Conservation (phyloP, 805 yeast genomes). For the Ogataea glucozyma region DNA sequence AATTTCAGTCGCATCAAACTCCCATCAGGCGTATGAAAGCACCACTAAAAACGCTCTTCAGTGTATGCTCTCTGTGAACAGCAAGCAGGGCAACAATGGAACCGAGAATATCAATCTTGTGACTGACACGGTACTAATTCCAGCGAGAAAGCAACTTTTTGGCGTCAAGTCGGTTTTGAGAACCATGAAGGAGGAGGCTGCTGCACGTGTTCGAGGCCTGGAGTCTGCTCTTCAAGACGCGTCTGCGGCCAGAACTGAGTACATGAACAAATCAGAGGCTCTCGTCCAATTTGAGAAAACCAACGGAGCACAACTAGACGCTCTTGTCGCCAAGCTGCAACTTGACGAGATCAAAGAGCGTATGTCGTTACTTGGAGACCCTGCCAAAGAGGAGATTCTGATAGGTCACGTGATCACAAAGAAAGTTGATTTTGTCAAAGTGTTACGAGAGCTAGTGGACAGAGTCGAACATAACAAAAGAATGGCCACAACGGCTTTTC, state of each 20-base stretch:
- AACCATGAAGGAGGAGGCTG: conserved; percentile 1
- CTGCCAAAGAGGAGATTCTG: conserved; percentile 15
- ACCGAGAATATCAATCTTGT: conserved; percentile 1
- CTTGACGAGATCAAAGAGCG: conserved; percentile 9
- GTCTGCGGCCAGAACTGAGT: conserved; percentile 6
- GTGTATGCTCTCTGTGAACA: conserved; percentile 12
- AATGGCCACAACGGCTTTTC: conserved; percentile 5
- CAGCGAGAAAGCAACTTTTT: conserved; percentile 19
- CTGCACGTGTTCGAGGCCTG: conserved; percentile 1
- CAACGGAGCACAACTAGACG: conserved; percentile 5
- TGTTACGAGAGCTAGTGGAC: conserved; percentile 7
- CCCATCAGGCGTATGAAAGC: conserved; percentile 5
- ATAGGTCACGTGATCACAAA: conserved; percentile 10
- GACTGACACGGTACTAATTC: conserved; percentile 11
- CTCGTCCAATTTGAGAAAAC: conserved; percentile 20
- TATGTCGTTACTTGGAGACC: conserved; percentile 18
- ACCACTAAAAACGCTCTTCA: conserved; percentile 14
- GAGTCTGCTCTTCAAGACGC: conserved; percentile 2
- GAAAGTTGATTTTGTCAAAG: conserved; percentile 12
- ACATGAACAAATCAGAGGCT: conserved; percentile 18
- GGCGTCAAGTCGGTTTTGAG: conserved; percentile 7
- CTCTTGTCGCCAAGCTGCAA: conserved; percentile 3
- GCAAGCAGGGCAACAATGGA: conserved; percentile 17
- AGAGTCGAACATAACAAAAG: conserved; percentile 7
- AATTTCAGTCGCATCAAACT: background rate